Evolutionary conservation across 139 green algal genomes (phyloP).

Genomic region (Mesotaenium endlicherianum): DNA sequence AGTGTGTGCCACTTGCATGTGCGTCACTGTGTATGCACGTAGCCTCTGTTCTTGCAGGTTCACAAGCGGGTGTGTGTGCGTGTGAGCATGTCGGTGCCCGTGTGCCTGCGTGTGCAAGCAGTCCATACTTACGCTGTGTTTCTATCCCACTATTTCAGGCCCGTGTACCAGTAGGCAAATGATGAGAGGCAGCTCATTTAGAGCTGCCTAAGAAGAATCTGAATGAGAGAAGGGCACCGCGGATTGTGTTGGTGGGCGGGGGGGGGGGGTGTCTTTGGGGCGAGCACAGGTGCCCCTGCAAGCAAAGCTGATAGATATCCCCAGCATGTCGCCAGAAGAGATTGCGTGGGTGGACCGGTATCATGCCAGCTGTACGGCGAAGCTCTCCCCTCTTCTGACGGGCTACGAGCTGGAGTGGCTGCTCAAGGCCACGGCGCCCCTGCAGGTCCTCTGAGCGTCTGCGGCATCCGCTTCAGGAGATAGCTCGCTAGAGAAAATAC

Average conservation of each 20-base stretch:
- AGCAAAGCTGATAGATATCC: conserved; percentile 78
- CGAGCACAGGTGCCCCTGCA: conserved; percentile 68
- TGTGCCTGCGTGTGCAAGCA: too few relatives aligned
- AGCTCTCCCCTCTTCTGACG: conserved; percentile 15
- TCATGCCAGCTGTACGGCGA: conserved; percentile 57
- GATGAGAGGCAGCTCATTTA: background rate
- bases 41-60: too few relatives aligned
- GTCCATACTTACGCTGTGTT: background rate
- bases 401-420: conserved; percentile 1
- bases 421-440: conserved; percentile 10
- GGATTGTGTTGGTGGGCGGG: background rate
- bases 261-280: background rate
- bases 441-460: too few relatives aligned
- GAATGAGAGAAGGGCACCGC: conserved; percentile 5
- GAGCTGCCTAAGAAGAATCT: background rate
- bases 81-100: background rate
- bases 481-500: too few relatives aligned
- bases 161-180: conserved; percentile 16
- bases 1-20: too few relatives aligned
- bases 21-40: too few relatives aligned
- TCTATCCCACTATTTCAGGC: background rate
- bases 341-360: conserved; percentile 82
- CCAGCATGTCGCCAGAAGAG: conserved; percentile 67
- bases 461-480: too few relatives aligned
- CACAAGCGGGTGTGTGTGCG: too few relatives aligned